Base-by-base conservation (phyloP, 83 land plant species). In the Diphasiastrum complanatum region DNA sequence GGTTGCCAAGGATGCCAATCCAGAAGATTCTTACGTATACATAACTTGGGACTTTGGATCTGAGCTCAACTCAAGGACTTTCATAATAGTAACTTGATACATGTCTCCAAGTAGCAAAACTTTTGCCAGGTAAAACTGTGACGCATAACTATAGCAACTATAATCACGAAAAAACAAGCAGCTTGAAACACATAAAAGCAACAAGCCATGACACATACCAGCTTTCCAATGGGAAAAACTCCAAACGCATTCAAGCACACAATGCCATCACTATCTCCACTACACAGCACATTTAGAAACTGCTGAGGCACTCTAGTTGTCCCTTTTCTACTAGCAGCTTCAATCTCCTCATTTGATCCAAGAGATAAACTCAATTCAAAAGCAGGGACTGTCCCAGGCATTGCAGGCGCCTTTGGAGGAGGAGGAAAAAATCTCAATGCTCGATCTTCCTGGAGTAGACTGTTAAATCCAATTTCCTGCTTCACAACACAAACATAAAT, bases 201-300 rank as follows among this genome's bases (percentile, higher is more conserved):
- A n/a, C n/a, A n/a, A 25, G 51, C 22, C 63, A 23, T 28, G 10
- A n/a, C 28, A 79, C 91, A 71, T 75, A 95, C 99, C 76, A 95
- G 75, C 71, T 77, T 86, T 59, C 83, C 99, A 8, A 95, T 83
- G 20, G 89, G 89, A 56, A 95, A 95, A 20, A 95, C 84, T n/a
- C 99, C 99, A 81, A 95, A 89, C 43, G 89, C 89, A 49, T 80
- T 83, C 55, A 95, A 84, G 70, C 85, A 89, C 40, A 95, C 79
- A 64, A 60, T 73, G 45, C 99, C 99, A 69, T 84, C 82, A 47
- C 69, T 78, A 48, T 89, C 99, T 38, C 86, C 97, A 77, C 97
- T 95, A 75, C 97, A 95, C 5, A 95, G 75, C 35, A 89, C 78
- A 55, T 82, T 86, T 33, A 95, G 82, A 12, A 66, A 82, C 50